These are phyloP conservation scores for Penicillium capsulatum DNA, from an alignment of 2,329 filamentous ascomycete species.

Conservation along the genomic window DNA sequence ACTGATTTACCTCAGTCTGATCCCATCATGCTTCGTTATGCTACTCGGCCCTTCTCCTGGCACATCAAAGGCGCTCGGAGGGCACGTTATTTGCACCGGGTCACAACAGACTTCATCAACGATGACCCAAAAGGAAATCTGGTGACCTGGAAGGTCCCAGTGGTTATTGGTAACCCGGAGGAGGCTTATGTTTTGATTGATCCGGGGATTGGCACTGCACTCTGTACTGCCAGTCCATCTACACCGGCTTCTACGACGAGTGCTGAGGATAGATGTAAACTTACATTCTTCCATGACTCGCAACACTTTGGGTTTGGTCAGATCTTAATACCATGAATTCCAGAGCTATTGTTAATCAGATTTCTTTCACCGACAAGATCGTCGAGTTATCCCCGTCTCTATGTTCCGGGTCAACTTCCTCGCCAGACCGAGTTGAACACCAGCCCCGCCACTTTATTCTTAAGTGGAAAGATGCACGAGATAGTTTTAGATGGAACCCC, in stretches of 20 bases:
- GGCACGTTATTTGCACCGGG: constrained; percentile 21
- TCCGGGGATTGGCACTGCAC: constrained; percentile 17
- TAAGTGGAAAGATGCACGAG: constrained; percentile 26
- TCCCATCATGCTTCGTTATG: constrained; percentile 13
- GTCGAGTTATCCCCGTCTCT: constrained; percentile 23
- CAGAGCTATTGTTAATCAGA: constrained; percentile 10
- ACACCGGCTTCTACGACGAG: constrained; percentile 10
- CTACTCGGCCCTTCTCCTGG: constrained; percentile 11
- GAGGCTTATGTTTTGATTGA: constrained; percentile 23
- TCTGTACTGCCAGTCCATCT: constrained; percentile 18
- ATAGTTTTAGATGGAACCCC: constrained; percentile 23
- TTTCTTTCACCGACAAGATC: constrained; percentile 14
- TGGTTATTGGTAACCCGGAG: constrained; percentile 21
- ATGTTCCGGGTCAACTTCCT: constrained; percentile 18
- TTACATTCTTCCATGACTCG: constrained; percentile 26
- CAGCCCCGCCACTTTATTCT: constrained; percentile 23
- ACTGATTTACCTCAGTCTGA: background rate
- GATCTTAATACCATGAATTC: constrained; percentile 2
- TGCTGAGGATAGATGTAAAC: constrained; percentile 21
- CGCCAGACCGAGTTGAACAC: constrained; percentile 20
- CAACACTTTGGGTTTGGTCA: constrained; percentile 26
- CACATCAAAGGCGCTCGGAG: constrained; percentile 5
- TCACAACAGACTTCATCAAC: constrained; percentile 20
- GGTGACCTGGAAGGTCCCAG: constrained; percentile 16
- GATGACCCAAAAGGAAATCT: constrained; percentile 18